Evolutionary conservation across 2,329 filamentous ascomycete genomes (phyloP), one percentile per base, ranked within the genome.

Genomic region (Hymenoscyphus fraxineus): DNA sequence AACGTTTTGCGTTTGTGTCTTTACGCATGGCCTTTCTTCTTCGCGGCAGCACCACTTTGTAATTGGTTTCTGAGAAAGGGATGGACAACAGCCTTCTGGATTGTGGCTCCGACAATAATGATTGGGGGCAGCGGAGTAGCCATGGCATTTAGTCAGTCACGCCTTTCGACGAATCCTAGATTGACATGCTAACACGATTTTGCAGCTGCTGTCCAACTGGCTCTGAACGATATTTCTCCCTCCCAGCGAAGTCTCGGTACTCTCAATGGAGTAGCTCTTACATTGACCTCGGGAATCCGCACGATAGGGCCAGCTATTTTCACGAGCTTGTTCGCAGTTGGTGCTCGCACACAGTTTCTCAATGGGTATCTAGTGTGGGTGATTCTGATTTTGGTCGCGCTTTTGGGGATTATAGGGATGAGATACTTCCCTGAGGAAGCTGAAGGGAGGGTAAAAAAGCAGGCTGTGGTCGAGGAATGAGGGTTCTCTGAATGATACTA

Each of bases 201-300:
- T 1, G 90, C 89, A 72, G 93, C 89, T 0, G 87, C 81, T 1
- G 82, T 88, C 0, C 90, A 93, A 78, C 85, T 94, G 9, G 86
- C 86, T 0, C 73, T 94, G 39, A 94, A 94, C 75, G 89, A 93
- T 64, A 84, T 90, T 1, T 82, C 87, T 0, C 91, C 91, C 0
- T 85, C 81, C 10, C 82, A 85, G 1, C 79, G 80, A 54, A 83
- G 86, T 0, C 78, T 94, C 10, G 90, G 88, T 0, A 92, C 86
- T 0, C 78, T 95, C 35, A 94, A 94, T 70, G 88, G 88, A 0
- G 70, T 92, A 0, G 83, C 85, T 0, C 78, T 94, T 64, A 88
- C 89, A 0, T 71, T 86, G 0, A 77, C 80, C 0, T 87, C 86
- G 67, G 87, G 79, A 0, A 78, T 91, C 38, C 81, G 91, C 15